Conservation (phyloP, 2,329 filamentous ascomycete species). For the Ceratocystis colombiana region DNA sequence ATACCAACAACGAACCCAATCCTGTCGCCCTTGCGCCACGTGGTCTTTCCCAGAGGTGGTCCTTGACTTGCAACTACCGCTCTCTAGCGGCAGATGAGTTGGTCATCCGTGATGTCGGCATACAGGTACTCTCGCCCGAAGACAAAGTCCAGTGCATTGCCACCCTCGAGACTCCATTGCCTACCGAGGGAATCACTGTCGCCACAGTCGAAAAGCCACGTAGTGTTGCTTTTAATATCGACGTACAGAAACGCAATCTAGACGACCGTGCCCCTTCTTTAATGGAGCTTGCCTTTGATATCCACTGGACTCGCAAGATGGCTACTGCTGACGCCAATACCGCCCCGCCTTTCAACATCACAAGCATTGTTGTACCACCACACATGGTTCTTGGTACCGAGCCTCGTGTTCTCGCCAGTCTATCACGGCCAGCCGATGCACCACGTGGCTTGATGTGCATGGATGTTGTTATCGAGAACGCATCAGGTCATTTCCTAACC, state of each 20-base stretch:
- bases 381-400: slow-evolving; percentile 74
- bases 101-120: slow-evolving; percentile 50
- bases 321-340: slow-evolving; percentile 29
- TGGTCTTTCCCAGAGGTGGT: slow-evolving; percentile 74
- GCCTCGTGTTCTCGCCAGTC: slow-evolving; percentile 65
- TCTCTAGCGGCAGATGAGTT: slow-evolving; percentile 70
- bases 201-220: slow-evolving; percentile 54
- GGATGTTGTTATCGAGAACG: slow-evolving; percentile 71
- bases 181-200: slow-evolving; percentile 42
- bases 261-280: slow-evolving; percentile 71
- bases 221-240: slow-evolving; percentile 61
- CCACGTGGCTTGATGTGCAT: slow-evolving; percentile 37
- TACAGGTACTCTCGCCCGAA: slow-evolving; percentile 47
- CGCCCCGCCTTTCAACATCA: slow-evolving; percentile 42
- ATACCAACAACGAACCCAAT: slow-evolving; percentile 32
- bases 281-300: slow-evolving; percentile 62
- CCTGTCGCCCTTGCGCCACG: slow-evolving; percentile 30
- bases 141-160: slow-evolving; percentile 48
- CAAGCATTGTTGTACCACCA: slow-evolving; percentile 64
- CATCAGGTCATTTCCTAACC: slow-evolving; percentile 85
- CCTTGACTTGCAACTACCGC: slow-evolving; percentile 58
- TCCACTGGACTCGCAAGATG: slow-evolving; percentile 61
- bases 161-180: slow-evolving; percentile 34
- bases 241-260: slow-evolving; percentile 63
- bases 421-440: slow-evolving; percentile 37